A percentile compares a stretch with the other conserved stretches of the same genome.
phyloP scores from a whole-genome alignment of 306 rosid genomes.

The Erythrophleum fordii region DNA sequence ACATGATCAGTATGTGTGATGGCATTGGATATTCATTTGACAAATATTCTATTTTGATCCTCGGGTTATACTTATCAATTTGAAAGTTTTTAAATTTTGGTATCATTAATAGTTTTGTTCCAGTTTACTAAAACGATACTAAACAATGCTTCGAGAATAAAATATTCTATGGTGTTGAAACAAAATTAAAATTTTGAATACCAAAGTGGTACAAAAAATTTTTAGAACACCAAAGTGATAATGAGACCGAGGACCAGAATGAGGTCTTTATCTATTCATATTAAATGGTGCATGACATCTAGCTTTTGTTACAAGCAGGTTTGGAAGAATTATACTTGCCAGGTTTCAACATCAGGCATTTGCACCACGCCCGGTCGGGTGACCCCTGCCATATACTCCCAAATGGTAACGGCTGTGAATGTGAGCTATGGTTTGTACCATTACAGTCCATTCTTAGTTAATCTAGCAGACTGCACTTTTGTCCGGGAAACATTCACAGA shows the following conservation, averaged over 20 bases:
- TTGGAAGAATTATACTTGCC: conserved; percentile 67
- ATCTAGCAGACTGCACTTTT: conserved; percentile 68
- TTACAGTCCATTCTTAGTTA: conserved; percentile 65
- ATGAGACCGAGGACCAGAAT: neutral
- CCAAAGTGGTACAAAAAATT: no score
- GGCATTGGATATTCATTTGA: neutral
- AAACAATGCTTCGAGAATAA: no score
- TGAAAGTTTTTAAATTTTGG: no score
- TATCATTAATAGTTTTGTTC: no score
- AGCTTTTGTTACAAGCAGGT: conserved; percentile 50
- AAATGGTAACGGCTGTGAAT: conserved; percentile 51
- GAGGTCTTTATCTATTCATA: neutral
- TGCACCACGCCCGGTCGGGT: conserved; percentile 61
- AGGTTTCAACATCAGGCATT: conserved; percentile 41
- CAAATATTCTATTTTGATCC: no score
- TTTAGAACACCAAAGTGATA: no score
- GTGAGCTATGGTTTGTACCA: conserved; percentile 65
- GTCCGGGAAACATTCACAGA: conserved; percentile 58
- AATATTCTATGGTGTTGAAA: no score
- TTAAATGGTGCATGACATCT: neutral
- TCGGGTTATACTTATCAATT: no score
- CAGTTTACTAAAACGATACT: no score
- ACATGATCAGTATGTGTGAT: neutral
- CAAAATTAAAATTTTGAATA: no score
- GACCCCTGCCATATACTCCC: conserved; percentile 55